These are phyloP conservation scores for Debaryomyces robertsiae DNA, from an alignment of 1,139 yeast genomes.

Conservation along the genomic window DNA sequence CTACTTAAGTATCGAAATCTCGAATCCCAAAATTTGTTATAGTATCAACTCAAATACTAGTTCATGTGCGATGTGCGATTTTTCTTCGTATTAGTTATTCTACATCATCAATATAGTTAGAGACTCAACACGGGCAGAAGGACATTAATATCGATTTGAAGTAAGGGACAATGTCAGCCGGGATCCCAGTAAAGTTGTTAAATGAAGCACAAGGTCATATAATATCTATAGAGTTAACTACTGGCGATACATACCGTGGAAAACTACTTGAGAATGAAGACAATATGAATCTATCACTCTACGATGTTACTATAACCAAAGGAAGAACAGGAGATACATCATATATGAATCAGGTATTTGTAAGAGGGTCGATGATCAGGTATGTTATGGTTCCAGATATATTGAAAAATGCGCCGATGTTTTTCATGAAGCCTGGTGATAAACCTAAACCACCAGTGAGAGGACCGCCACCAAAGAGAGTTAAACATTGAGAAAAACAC, in stretches of 20 bases:
- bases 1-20: background rate
- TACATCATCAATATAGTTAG: too few relatives aligned
- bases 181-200: slow-evolving; percentile 83
- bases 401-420: slow-evolving; percentile 81
- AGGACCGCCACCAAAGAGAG: slow-evolving; percentile 52
- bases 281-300: slow-evolving; percentile 87
- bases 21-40: background rate
- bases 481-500: slow-evolving; percentile 18
- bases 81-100: background rate
- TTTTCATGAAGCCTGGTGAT: slow-evolving; percentile 64
- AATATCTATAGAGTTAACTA: slow-evolving; percentile 77
- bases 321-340: slow-evolving; percentile 66
- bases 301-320: slow-evolving; percentile 80
- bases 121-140: too few relatives aligned
- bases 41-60: background rate
- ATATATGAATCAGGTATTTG: slow-evolving; percentile 82
- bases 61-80: slow-evolving; percentile 7
- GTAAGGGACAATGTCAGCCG: slow-evolving; percentile 47
- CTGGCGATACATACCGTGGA: slow-evolving; percentile 89
- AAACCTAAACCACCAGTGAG: slow-evolving; percentile 73
- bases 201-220: slow-evolving; percentile 91
- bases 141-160: background rate
- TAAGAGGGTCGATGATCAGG: slow-evolving; percentile 88
- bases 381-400: slow-evolving; percentile 88
- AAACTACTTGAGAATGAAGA: slow-evolving; percentile 84